Evolutionary conservation across 1,139 yeast genomes (phyloP).

Genomic region (Magnusiomyces fungicola): DNA sequence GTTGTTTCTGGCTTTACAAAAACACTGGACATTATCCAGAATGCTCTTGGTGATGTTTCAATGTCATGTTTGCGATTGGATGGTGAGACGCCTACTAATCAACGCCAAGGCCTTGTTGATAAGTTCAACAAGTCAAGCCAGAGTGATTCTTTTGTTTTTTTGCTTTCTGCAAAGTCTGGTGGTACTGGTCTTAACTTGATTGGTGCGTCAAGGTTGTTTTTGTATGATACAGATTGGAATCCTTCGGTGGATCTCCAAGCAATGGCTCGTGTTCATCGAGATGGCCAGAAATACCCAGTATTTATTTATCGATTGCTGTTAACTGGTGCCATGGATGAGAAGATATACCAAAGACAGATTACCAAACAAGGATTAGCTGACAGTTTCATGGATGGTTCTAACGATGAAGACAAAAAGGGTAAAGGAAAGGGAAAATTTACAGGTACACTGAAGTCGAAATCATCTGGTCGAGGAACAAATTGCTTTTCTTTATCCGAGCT

Average conservation of each 20-base stretch:
- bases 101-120: constrained; percentile 59
- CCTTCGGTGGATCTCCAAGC: constrained; percentile 92
- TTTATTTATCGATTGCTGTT: constrained; percentile 64
- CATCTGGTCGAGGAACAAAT: constrained; percentile 35
- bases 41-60: constrained; percentile 37
- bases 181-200: constrained; percentile 87
- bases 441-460: background rate
- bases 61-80: constrained; percentile 53
- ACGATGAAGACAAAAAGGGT: constrained; percentile 21
- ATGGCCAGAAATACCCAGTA: constrained; percentile 78
- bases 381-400: constrained; percentile 52
- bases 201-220: constrained; percentile 80
- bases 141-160: constrained; percentile 50
- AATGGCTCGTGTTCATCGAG: constrained; percentile 92
- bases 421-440: constrained; percentile 25
- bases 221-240: constrained; percentile 92
- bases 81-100: constrained; percentile 68
- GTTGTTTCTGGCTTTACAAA: constrained; percentile 85
- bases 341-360: constrained; percentile 87
- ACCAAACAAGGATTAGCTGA: constrained; percentile 77
- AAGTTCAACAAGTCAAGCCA: constrained; percentile 52
- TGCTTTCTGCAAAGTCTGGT: constrained; percentile 86
- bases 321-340: constrained; percentile 90
- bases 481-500: constrained; percentile 48
- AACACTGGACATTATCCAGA: constrained; percentile 71